Evolutionary conservation across 352 stramenopile genomes (phyloP).

Genomic region (Globisporangium rhizosaccharum): DNA sequence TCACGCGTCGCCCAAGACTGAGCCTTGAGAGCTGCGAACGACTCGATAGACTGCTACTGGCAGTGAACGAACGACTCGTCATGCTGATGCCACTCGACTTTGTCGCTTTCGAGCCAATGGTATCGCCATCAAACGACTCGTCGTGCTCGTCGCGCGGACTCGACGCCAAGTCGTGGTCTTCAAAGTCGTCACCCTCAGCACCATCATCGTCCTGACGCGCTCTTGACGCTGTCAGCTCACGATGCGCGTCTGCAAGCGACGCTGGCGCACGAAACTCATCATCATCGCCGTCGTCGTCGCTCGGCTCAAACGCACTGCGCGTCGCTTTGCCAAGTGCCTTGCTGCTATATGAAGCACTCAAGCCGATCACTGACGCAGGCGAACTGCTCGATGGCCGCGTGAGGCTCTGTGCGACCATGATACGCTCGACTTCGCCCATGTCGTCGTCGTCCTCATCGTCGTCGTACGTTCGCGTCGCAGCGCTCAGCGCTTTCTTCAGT

Average conservation of each 20-base stretch:
- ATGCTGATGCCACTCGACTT: not conserved
- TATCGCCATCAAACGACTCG: slow-evolving; percentile 4
- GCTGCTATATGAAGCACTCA: not conserved
- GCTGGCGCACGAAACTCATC: not conserved
- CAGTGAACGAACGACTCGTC: not conserved
- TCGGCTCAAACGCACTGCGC: not conserved
- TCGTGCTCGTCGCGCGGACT: slow-evolving; percentile 11
- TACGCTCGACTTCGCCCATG: slow-evolving; percentile 12
- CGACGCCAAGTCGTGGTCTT: slow-evolving; percentile 7
- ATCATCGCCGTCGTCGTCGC: not conserved
- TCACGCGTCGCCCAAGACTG: not conserved
- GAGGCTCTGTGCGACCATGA: slow-evolving; percentile 7
- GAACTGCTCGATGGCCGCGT: not conserved
- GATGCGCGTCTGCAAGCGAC: too few relatives aligned
- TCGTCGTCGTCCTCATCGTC: slow-evolving; percentile 20
- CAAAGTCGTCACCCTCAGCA: slow-evolving; percentile 1
- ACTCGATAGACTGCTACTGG: not conserved
- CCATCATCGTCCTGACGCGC: not conserved
- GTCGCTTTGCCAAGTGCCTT: not conserved
- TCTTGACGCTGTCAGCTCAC: too few relatives aligned
- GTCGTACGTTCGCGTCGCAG: slow-evolving; percentile 5
- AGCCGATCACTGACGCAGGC: not conserved
- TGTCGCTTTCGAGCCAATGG: not conserved
- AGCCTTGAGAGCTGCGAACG: not conserved
- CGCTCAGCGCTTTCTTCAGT: slow-evolving; percentile 9